A percentile compares a stretch with the other conserved stretches of the same genome.
Conservation (phyloP, 257 asterid species). For the Marsdenia floribunda region DNA sequence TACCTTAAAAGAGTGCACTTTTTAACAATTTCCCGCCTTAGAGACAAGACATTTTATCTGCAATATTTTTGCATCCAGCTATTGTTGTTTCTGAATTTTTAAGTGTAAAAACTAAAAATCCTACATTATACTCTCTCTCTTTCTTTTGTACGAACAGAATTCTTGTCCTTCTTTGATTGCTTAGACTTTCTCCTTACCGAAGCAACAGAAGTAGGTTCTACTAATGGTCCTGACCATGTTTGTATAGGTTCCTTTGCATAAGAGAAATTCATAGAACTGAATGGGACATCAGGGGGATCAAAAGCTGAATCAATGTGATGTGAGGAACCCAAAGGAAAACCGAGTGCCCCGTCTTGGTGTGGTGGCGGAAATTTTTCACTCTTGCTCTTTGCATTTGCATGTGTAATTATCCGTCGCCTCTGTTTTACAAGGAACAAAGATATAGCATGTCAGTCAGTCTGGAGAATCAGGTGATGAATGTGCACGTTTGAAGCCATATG, state of each 20-base stretch:
- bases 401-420: slow-evolving; percentile 68
- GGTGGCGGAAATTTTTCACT: slow-evolving; percentile 92
- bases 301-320: slow-evolving; percentile 48
- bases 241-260: slow-evolving; percentile 71
- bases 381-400: slow-evolving; percentile 82
- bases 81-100: slow-evolving; percentile 11
- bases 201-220: slow-evolving; percentile 38
- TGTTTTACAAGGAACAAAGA: slow-evolving; percentile 25
- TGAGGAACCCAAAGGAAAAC: slow-evolving; percentile 54
- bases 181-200: slow-evolving; percentile 48
- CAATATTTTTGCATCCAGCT: slow-evolving; percentile 17
- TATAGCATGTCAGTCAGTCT: slow-evolving; percentile 10
- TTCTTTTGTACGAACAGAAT: slow-evolving; percentile 31
- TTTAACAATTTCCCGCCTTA: slow-evolving; percentile 22
- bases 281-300: slow-evolving; percentile 69
- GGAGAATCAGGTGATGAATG: not conserved
- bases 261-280: slow-evolving; percentile 68
- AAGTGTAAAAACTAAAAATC: slow-evolving; percentile 10
- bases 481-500: not conserved
- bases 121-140: slow-evolving; percentile 33
- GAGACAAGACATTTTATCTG: slow-evolving; percentile 22
- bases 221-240: slow-evolving; percentile 86
- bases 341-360: slow-evolving; percentile 76
- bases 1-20: slow-evolving; percentile 17
- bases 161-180: slow-evolving; percentile 48